phyloP scores from a whole-genome alignment of 2,329 filamentous ascomycete species.

The Penicillium sp. region DNA sequence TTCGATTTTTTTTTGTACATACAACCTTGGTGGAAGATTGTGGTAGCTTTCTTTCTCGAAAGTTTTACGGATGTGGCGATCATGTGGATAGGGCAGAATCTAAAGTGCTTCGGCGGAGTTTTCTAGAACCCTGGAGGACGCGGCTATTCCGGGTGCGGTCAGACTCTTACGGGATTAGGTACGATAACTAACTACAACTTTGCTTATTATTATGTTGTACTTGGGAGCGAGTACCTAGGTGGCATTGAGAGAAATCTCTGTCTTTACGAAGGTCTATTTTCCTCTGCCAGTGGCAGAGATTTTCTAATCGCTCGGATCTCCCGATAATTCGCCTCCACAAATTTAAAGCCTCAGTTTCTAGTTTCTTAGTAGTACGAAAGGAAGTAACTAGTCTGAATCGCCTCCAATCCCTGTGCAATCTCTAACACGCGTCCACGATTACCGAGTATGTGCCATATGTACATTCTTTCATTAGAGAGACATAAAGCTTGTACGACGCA shows the following conservation, averaged over 20 bases:
- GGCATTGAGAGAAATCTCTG: neutral
- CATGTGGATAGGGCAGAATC: conserved; percentile 6
- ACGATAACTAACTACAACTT: too few relatives aligned
- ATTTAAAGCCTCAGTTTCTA: neutral
- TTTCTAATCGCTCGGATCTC: neutral
- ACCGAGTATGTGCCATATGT: neutral
- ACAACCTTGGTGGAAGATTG: neutral
- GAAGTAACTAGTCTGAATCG: neutral
- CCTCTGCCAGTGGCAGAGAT: neutral
- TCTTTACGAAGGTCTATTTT: neutral
- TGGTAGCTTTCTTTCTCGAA: neutral
- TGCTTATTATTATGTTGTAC: too few relatives aligned
- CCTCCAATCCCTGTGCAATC: neutral
- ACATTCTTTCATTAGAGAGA: neutral
- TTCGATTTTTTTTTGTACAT: neutral
- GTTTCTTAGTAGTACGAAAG: neutral
- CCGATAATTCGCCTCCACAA: neutral
- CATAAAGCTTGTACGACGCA: conserved; percentile 1
- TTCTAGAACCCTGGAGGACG: conserved; percentile 23
- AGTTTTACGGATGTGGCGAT: conserved; percentile 20
- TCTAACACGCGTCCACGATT: conserved; percentile 2
- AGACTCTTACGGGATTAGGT: neutral
- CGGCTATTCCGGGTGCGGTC: conserved; percentile 5
- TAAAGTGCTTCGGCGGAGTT: conserved; percentile 16
- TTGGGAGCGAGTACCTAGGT: neutral